Conservation (phyloP, 75 land plant genomes). For the Sequoiadendron giganteum region DNA sequence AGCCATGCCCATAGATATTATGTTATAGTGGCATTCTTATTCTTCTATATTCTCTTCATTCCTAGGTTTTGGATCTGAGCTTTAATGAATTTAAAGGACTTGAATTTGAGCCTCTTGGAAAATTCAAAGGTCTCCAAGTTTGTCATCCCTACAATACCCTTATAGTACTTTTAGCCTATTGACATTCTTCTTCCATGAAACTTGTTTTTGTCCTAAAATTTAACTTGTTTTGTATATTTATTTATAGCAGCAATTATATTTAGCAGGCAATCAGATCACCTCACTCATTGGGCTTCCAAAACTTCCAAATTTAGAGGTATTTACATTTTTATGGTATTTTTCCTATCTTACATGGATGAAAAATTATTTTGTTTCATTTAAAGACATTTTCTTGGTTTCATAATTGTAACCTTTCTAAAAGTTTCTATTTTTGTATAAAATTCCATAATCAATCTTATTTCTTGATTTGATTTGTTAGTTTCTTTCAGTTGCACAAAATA, state of each 20-base stretch:
- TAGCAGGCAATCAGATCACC: slow-evolving; percentile 96
- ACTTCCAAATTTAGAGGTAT: slow-evolving; percentile 94
- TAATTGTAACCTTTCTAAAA: background rate
- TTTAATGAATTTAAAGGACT: slow-evolving; percentile 94
- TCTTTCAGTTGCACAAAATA: slow-evolving; percentile 97
- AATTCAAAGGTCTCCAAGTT: slow-evolving; percentile 86
- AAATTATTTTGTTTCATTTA: background rate
- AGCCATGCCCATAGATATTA: background rate
- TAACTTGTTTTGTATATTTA: slow-evolving; percentile 2
- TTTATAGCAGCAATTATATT: slow-evolving; percentile 77
- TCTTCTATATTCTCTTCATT: slow-evolving; percentile 1
- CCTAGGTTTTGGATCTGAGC: slow-evolving; percentile 92
- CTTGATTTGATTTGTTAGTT: slow-evolving; percentile 44
- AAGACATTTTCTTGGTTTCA: background rate
- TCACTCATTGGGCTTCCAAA: slow-evolving; percentile 81
- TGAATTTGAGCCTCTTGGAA: slow-evolving; percentile 90
- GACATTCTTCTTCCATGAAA: background rate
- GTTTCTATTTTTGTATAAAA: background rate
- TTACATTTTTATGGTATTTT: background rate
- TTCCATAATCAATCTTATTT: slow-evolving; percentile 9
- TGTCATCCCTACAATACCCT: background rate
- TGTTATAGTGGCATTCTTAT: background rate
- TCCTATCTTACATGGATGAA: background rate
- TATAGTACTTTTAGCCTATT: background rate
- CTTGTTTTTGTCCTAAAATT: background rate